Evolutionary conservation across 140 eudicot species (phyloP).

Genomic region (Eryngium alpinum): DNA sequence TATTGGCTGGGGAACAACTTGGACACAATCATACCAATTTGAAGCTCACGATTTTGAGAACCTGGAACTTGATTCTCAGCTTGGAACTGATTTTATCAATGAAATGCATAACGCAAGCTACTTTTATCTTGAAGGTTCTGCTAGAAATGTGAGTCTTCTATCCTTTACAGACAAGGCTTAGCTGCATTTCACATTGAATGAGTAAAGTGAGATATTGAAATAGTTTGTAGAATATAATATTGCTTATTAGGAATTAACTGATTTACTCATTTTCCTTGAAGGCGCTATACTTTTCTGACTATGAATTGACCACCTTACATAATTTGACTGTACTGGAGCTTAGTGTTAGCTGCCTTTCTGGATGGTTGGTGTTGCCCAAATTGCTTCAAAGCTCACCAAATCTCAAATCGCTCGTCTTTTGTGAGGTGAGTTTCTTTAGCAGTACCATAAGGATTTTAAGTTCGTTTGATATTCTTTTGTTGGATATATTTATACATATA

Average conservation of each 20-base stretch:
- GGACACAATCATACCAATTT: not conserved
- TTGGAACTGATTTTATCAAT: not conserved
- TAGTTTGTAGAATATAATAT: not conserved
- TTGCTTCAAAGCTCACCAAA: slow-evolving; percentile 19
- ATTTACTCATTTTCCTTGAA: not conserved
- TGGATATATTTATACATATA: no score
- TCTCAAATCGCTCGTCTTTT: slow-evolving; percentile 12
- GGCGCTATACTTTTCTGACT: slow-evolving; percentile 4
- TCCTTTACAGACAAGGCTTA: no score
- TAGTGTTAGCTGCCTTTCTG: not conserved
- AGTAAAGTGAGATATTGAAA: not conserved
- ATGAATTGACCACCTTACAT: slow-evolving; percentile 1
- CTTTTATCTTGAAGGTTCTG: not conserved
- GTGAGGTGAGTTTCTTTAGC: slow-evolving; percentile 10
- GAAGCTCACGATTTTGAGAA: not conserved
- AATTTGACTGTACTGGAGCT: slow-evolving; percentile 23
- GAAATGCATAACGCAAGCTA: slow-evolving; percentile 4
- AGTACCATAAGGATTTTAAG: no score
- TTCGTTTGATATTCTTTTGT: not conserved
- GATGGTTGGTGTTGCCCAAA: not conserved
- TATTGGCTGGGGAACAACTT: not conserved
- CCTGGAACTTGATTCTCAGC: not conserved
- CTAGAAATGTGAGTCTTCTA: not conserved
- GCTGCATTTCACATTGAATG: no score
- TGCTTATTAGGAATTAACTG: not conserved